A percentile compares a stretch with the other conserved stretches of the same genome.
Conservation (phyloP, 78 protist genomes). For the Dictyostelium capitatum region DNA sequence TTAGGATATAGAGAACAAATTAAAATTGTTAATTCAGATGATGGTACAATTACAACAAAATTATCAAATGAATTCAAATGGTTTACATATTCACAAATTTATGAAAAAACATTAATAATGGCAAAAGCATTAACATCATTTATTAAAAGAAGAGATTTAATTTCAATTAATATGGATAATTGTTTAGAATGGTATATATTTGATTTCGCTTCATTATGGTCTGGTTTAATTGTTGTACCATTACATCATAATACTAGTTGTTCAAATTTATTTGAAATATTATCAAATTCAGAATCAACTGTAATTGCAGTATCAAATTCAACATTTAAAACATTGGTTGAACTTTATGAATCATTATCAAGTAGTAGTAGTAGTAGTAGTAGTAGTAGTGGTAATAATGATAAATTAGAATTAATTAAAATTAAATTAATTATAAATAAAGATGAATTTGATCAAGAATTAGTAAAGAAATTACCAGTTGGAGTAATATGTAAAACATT, state of each 20-base stretch:
- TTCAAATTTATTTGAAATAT: conserved; percentile 6
- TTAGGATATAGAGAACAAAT: neutral
- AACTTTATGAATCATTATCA: neutral
- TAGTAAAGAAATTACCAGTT: neutral
- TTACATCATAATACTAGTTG: conserved; percentile 5
- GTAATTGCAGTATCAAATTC: neutral
- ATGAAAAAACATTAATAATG: neutral
- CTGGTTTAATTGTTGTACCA: conserved; percentile 26
- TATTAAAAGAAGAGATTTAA: neutral
- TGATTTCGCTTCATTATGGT: conserved; percentile 42
- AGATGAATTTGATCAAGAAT: conserved; percentile 15
- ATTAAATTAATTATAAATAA: conserved; percentile 19
- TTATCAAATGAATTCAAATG: neutral
- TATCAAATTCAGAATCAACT: conserved; percentile 18
- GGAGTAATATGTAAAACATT: neutral
- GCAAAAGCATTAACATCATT: neutral
- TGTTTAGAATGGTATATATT: conserved; percentile 46
- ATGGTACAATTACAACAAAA: neutral
- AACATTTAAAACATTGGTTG: neutral
- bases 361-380: too few relatives aligned
- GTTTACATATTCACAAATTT: conserved; percentile 19
- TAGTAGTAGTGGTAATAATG: too few relatives aligned
- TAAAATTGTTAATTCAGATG: neutral
- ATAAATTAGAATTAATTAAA: neutral
- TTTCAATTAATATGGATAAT: conserved; percentile 29